A percentile compares a stretch with the other conserved stretches of the same genome.
phyloP scores from a whole-genome alignment of 1,284 basidiomycete genomes.

The Trametes sp. region DNA sequence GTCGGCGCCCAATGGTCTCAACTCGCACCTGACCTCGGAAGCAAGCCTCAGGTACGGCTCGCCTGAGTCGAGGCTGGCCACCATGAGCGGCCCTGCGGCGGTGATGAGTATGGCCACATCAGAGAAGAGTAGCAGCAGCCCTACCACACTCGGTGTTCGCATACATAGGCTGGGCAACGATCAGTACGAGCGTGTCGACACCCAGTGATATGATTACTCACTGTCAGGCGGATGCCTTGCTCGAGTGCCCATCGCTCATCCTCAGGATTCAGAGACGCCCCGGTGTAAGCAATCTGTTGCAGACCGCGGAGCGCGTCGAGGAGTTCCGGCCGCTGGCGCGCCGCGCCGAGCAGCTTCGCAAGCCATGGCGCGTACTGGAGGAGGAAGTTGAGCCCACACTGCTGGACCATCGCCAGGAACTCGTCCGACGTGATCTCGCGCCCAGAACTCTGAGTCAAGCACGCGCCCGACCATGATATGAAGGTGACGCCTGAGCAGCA shows the following conservation, averaged over 20 bases:
- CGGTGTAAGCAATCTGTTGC: conserved; percentile 42
- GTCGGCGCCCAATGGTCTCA: conserved; percentile 26
- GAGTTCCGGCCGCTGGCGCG: conserved; percentile 33
- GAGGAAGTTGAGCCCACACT: conserved; percentile 41
- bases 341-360: conserved; percentile 39
- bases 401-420: conserved; percentile 41
- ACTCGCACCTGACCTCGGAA: conserved; percentile 25
- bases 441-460: conserved; percentile 40
- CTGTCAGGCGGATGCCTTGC: conserved; percentile 35
- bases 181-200: too few species aligned
- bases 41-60: conserved; percentile 34
- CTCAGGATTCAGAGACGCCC: conserved; percentile 38
- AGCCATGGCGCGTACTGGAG: conserved; percentile 43
- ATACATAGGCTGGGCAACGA: conserved; percentile 25
- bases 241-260: conserved; percentile 39
- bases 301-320: conserved; percentile 37
- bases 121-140: background rate
- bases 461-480: conserved; percentile 37
- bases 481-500: conserved; percentile 35
- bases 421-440: conserved; percentile 41
- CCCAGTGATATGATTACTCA: conserved; percentile 9
- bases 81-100: conserved; percentile 29
- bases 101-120: background rate
- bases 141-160: conserved; percentile 32
- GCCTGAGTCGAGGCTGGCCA: conserved; percentile 33